These are phyloP conservation scores for Funneliformis geosporum DNA, from an alignment of 192 early-diverging fungal species.

Conservation along the genomic window DNA sequence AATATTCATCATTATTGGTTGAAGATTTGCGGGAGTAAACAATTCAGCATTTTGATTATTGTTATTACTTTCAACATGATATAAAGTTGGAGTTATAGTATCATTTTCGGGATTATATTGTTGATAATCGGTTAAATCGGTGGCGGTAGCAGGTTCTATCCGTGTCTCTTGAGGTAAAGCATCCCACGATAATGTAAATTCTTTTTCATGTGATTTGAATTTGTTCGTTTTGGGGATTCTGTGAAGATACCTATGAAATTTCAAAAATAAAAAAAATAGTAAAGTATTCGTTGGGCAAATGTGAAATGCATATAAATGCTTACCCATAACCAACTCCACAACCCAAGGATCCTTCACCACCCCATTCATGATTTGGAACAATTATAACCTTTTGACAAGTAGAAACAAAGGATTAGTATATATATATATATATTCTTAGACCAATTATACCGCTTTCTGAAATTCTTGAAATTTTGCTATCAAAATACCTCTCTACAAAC, in stretches of 20 bases:
- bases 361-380: slow-evolving; percentile 68
- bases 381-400: slow-evolving; percentile 57
- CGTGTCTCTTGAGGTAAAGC: background rate
- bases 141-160: background rate
- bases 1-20: background rate
- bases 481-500: slow-evolving; percentile 57
- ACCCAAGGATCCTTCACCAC: slow-evolving; percentile 66
- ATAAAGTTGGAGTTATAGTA: background rate
- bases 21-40: background rate
- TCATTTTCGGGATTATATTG: background rate
- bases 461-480: background rate
- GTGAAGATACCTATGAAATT: slow-evolving; percentile 24
- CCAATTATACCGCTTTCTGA: background rate
- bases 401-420: background rate
- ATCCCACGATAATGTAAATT: slow-evolving; percentile 18
- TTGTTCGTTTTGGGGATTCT: slow-evolving; percentile 35
- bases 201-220: slow-evolving; percentile 3
- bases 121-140: background rate
- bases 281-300: background rate
- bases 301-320: background rate
- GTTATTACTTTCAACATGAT: background rate
- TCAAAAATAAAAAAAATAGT: background rate
- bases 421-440: background rate
- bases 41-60: background rate
- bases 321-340: slow-evolving; percentile 51